Evolutionary conservation across 2,329 filamentous ascomycete genomes (phyloP).

Genomic region (Arthroderma uncinatum): DNA sequence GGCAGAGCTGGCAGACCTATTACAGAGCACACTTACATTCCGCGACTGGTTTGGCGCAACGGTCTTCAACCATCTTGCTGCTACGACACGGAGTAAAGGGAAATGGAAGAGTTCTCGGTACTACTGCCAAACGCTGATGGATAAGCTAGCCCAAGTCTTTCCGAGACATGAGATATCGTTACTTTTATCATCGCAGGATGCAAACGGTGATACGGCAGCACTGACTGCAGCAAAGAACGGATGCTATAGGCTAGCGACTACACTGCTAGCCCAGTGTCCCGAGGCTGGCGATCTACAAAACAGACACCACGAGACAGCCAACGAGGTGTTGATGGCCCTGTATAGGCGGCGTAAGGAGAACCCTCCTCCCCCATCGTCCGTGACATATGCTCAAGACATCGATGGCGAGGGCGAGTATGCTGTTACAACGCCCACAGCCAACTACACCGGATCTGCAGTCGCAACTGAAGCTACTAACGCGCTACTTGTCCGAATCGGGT

Average conservation of each 20-base stretch:
- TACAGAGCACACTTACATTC: constrained; percentile 69
- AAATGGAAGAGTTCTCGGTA: constrained; percentile 85
- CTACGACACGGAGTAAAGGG: constrained; percentile 72
- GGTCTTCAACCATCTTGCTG: constrained; percentile 87
- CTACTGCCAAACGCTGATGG: constrained; percentile 83
- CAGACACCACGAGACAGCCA: constrained; percentile 66
- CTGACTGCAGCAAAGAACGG: constrained; percentile 76
- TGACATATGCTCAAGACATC: constrained; percentile 31
- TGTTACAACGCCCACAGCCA: constrained; percentile 21
- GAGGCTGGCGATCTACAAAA: constrained; percentile 69
- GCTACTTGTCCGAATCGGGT: constrained; percentile 57
- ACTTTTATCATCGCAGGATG: constrained; percentile 70
- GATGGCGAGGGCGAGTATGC: constrained; percentile 23
- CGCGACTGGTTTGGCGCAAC: constrained; percentile 73
- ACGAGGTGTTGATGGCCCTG: constrained; percentile 64
- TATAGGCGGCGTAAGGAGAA: constrained; percentile 59
- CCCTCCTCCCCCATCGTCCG: constrained; percentile 61
- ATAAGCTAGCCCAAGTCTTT: constrained; percentile 69
- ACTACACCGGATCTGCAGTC: constrained; percentile 29
- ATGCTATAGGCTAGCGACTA: constrained; percentile 62
- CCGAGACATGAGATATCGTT: constrained; percentile 65
- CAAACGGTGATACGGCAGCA: constrained; percentile 82
- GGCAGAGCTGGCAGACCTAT: constrained; percentile 67
- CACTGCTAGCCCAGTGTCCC: constrained; percentile 64
- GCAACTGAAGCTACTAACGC: constrained; percentile 55